Evolutionary conservation across 192 early-diverging fungal species (phyloP).

Genomic region (Coemansia biformis): DNA sequence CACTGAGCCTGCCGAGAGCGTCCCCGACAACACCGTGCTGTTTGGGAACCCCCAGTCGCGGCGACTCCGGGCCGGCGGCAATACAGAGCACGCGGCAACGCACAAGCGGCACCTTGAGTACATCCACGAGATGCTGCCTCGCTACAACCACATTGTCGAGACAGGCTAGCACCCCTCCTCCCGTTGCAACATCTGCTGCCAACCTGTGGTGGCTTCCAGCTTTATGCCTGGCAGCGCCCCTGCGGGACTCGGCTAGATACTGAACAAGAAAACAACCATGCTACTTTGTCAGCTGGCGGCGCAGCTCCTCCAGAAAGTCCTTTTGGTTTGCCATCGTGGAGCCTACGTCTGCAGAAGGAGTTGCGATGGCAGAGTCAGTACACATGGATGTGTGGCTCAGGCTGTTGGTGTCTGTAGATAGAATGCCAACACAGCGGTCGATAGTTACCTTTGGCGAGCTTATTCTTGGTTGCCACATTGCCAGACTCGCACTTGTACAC

Average conservation of each 20-base stretch:
- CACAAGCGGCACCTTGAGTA: constrained; percentile 47
- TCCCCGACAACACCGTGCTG: constrained; percentile 44
- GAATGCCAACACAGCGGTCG: too few species aligned
- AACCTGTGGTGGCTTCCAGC: too few species aligned
- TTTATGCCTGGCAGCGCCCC: too few species aligned
- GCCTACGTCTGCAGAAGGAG: constrained; percentile 14
- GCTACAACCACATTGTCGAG: constrained; percentile 50
- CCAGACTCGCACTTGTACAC: constrained; percentile 19
- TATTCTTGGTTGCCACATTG: constrained; percentile 17
- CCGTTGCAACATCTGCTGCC: too few species aligned
- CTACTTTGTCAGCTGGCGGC: constrained; percentile 25
- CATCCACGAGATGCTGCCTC: constrained; percentile 48
- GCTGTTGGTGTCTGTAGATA: neutral
- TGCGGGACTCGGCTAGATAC: too few species aligned
- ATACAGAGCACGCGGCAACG: constrained; percentile 15
- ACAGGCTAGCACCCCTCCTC: constrained; percentile 43
- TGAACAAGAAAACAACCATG: too few species aligned
- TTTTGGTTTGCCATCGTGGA: constrained; percentile 49
- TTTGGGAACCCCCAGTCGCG: constrained; percentile 38
- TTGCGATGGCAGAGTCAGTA: too few species aligned
- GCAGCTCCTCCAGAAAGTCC: constrained; percentile 44
- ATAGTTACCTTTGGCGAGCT: constrained; percentile 19
- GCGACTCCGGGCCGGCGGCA: constrained; percentile 21
- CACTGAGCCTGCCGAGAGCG: constrained; percentile 21
- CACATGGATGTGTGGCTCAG: neutral